These are phyloP conservation scores for Casuarina glauca DNA, from an alignment of 306 rosid genomes.

Conservation along the genomic window DNA sequence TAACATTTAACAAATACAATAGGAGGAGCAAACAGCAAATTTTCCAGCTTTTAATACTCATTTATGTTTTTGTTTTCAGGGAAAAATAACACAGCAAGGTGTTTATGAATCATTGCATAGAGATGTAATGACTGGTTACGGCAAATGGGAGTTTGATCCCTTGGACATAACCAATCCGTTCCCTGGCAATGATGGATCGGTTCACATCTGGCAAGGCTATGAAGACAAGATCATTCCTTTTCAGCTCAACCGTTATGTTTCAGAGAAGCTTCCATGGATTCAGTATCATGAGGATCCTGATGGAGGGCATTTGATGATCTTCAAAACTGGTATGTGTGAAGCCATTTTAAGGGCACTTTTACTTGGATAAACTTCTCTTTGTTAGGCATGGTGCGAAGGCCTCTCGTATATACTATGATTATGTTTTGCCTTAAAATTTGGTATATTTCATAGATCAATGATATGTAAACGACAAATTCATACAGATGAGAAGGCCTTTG, in stretches of 20 bases:
- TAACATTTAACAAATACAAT: too few relatives aligned
- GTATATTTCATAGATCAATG: too few relatives aligned
- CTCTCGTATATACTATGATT: not conserved
- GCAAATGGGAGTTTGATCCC: conserved; percentile 76
- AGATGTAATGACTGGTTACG: conserved; percentile 51
- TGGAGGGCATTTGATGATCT: conserved; percentile 55
- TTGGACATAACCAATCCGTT: conserved; percentile 48
- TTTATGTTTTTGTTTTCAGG: conserved; percentile 35
- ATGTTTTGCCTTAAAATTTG: too few relatives aligned
- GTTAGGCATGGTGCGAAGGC: not conserved
- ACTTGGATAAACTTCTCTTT: conserved; percentile 24
- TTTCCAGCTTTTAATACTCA: not conserved
- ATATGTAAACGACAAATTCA: too few relatives aligned
- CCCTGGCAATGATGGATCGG: conserved; percentile 45
- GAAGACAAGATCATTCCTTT: conserved; percentile 58
- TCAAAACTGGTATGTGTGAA: conserved; percentile 38
- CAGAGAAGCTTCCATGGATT: conserved; percentile 68
- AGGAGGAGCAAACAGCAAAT: not conserved
- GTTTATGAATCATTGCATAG: conserved; percentile 56
- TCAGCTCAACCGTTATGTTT: conserved; percentile 46
- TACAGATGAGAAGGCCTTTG: too few relatives aligned
- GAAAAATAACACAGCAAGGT: conserved; percentile 65
- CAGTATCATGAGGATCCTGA: conserved; percentile 65
- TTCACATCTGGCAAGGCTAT: conserved; percentile 81
- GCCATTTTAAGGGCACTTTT: conserved; percentile 57